Base-by-base conservation (phyloP, 1,284 basidiomycete genomes). In the Tranzscheliella williamsii region DNA sequence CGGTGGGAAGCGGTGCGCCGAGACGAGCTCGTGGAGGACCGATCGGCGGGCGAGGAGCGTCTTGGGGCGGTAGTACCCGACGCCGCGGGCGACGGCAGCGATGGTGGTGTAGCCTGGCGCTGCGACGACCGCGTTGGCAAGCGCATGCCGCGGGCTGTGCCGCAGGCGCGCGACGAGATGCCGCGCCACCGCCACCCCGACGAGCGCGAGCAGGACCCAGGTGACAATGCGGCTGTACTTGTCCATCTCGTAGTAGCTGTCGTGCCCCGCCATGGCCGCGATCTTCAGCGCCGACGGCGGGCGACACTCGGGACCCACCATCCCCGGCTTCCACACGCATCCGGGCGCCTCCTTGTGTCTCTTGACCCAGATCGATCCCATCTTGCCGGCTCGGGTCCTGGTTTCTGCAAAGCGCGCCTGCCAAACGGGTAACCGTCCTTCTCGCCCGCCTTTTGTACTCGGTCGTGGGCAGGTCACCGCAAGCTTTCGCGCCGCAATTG, bases 211-310 rank as follows among this genome's bases (percentile, higher is more conserved):
- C 5, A 62, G 22, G 6, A 62, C 35, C 58, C 58, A 62, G 5
- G 58, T 55, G 40, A 94, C 97, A 76, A 96, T 97, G 38, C 88
- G 85, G 5, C 90, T 90, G 74, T 98, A 93, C 26, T 87, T 92
- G 80, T 97, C 95, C 95, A 98, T 98, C 72, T 51, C 48, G 44
- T 62, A 62, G 38, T 62, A 62, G 43, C 51, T 55, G 16, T 62
- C 58, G 21, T 62, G 54, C 24, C 58, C 58, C 17, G 40, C 38
- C 58, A 62, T 62, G 7, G 58, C 58, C 2, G 58, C 58, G 11
- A 55, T 55, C 21, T 55, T 62, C 33, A 62, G 27, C 1, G 58
- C 58, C 0, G 48, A 52, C 4, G 58, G 38, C 3, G 58, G 58
- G 13, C 58, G 52, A 38, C 58, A 62, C 7, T 30, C 44, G 1